Base-by-base conservation (phyloP, 1,284 basidiomycete genomes). In the Coniferiporia weirii region DNA sequence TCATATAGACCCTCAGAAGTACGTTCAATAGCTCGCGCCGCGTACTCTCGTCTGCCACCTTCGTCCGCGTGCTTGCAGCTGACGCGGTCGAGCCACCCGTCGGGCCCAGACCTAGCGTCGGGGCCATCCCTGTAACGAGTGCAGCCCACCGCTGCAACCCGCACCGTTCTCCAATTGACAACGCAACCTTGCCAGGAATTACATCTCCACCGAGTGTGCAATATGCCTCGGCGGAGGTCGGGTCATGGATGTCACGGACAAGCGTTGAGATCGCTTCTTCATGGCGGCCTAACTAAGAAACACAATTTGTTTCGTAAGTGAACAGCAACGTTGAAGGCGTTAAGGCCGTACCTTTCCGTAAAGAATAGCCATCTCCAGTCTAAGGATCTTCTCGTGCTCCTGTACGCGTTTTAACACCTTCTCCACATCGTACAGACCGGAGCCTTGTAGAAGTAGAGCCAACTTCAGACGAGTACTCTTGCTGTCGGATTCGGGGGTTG, bases 1-100 rank as follows among this genome's bases (percentile, higher is more conserved):
- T 76, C 85, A 93, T 87, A 70, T 93, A 93, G 8, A 94, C 87
- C 68, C 89, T 83, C 59, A 95, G 69, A 34, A 95, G 70, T 43
- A 85, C 79, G 71, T 80, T 83, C 64, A 93, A 71, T 63, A 95
- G 71, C 19, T 77, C 76, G 66, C 77, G 78, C 71, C 82, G 84
- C 58, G 79, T 70, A 15, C 74, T 76, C n/a, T 82, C 79, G 53
- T 84, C 79, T 6, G 80, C 77, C 0, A 75, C 77, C 51, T 72
- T 77, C 64, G 64, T 60, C 38, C 51, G 64, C n/a, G 65, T 54
- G 19, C 60, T 65, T 46, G 62, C 59, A 10, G 64, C 63, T 52
- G 65, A 63, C 34, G 65, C 58, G 49, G 64, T 63, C 57, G 66
- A 19, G 63, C 61, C 70, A 13, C 53, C 51, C n/a, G 61, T 52